Percentiles rank a stretch among this genome's conserved stretches.
Conservation (phyloP, 164 flowering plant genomes). For the Dillenia suffruticosa region DNA sequence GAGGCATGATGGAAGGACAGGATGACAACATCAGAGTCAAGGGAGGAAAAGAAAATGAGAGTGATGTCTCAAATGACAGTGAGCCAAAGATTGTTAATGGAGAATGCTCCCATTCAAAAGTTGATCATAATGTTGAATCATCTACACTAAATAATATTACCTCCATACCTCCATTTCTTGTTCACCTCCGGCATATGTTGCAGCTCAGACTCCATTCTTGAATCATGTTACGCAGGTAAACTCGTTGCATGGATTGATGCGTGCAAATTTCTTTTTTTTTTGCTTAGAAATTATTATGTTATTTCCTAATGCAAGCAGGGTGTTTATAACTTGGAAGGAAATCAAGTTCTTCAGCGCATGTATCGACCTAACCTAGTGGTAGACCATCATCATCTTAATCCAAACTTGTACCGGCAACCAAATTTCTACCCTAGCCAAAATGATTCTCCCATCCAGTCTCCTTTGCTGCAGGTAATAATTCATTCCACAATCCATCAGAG, state of each 20-base stretch:
- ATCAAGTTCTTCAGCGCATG: constrained; percentile 24
- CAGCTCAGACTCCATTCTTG: constrained; percentile 11
- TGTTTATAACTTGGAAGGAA: constrained; percentile 24
- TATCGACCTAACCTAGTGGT: constrained; percentile 19
- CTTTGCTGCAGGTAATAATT: constrained; percentile 23
- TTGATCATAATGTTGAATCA: constrained; percentile 9
- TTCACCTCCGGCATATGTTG: constrained; percentile 15
- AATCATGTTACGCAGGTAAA: constrained; percentile 17
- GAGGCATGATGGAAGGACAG: constrained; percentile 15
- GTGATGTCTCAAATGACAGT: constrained; percentile 4
- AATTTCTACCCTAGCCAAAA: constrained; percentile 21
- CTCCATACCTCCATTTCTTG: constrained; percentile 16
- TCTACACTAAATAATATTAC: constrained; percentile 7
- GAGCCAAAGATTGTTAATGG: constrained; percentile 9
- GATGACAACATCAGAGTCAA: constrained; percentile 6
- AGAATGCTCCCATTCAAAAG: background rate
- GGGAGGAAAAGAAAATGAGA: constrained; percentile 8
- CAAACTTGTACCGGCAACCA: constrained; percentile 19
- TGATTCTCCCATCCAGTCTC: constrained; percentile 21
- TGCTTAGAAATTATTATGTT: background rate
- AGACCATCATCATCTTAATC: constrained; percentile 19
- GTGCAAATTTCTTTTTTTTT: background rate
- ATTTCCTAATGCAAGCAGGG: constrained; percentile 13
- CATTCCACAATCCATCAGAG: background rate
- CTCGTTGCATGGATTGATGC: too few relatives aligned